phyloP scores from a whole-genome alignment of 495 filamentous ascomycete species.

The Aspergillus hancockii region DNA sequence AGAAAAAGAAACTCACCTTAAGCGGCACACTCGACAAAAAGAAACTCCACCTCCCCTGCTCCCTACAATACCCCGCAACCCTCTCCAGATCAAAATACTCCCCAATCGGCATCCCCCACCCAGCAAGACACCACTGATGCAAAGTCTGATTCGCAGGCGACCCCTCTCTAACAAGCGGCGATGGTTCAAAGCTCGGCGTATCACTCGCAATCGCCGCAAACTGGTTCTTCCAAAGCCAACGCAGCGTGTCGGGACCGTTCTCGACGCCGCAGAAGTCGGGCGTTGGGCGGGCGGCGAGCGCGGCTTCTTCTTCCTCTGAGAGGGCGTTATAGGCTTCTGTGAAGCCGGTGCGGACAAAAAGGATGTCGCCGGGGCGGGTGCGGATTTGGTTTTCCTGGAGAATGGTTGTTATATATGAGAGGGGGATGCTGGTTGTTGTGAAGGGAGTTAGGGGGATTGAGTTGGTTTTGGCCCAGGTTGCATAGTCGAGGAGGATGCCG shows the following conservation, averaged over 20 bases:
- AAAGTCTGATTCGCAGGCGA: conserved; percentile 27
- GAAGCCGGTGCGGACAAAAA: conserved; percentile 56
- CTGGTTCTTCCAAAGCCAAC: conserved; percentile 51
- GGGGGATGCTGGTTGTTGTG: conserved; percentile 37
- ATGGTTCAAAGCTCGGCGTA: conserved; percentile 44
- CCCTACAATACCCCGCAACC: conserved; percentile 44
- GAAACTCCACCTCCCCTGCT: conserved; percentile 47
- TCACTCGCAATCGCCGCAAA: conserved; percentile 58
- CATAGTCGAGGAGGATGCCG: conserved; percentile 59
- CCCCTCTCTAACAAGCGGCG: conserved; percentile 15
- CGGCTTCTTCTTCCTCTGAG: conserved; percentile 26
- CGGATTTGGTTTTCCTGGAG: conserved; percentile 34
- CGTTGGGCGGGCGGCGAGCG: conserved; percentile 26
- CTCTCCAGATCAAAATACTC: conserved; percentile 60
- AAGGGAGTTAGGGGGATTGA: conserved; percentile 40
- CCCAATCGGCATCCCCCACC: conserved; percentile 60
- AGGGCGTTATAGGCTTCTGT: conserved; percentile 42
- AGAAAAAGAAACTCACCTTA: conserved; percentile 38
- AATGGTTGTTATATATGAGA: conserved; percentile 41
- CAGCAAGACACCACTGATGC: conserved; percentile 55
- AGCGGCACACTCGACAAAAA: conserved; percentile 58
- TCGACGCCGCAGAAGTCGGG: conserved; percentile 48
- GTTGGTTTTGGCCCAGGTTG: conserved; percentile 48
- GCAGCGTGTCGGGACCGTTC: conserved; percentile 38
- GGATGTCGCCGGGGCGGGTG: conserved; percentile 53